These are phyloP conservation scores for Lecanosticta acicola DNA, from an alignment of 2,329 filamentous ascomycete species.

Conservation along the genomic window DNA sequence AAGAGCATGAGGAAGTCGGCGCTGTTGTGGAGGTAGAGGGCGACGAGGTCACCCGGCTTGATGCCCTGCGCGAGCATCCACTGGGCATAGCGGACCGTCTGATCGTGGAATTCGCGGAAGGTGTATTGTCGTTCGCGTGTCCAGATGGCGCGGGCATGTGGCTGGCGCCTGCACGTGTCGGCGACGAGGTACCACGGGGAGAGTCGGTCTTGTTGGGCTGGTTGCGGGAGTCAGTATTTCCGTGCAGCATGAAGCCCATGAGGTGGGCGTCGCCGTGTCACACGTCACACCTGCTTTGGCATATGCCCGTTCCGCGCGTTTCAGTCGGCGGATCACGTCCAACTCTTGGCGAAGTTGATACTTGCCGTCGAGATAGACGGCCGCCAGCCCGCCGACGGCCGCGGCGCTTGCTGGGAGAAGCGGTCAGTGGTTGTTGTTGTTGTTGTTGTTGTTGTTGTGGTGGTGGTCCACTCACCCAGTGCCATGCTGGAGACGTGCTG, in stretches of 20 bases:
- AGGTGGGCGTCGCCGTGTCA: slow-evolving; percentile 11
- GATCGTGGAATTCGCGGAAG: slow-evolving; percentile 50
- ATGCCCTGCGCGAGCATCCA: slow-evolving; percentile 48
- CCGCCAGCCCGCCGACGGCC: slow-evolving; percentile 32
- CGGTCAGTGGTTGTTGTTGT: too few relatives aligned
- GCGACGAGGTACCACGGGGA: slow-evolving; percentile 26
- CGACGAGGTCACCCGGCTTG: slow-evolving; percentile 30
- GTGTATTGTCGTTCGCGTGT: slow-evolving; percentile 53
- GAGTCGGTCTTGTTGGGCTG: slow-evolving; percentile 19
- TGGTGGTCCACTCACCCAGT: neutral
- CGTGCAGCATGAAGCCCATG: too few relatives aligned
- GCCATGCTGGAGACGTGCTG: neutral
- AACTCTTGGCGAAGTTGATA: slow-evolving; percentile 60
- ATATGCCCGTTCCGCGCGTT: slow-evolving; percentile 42
- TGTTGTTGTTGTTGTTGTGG: neutral
- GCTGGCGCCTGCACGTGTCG: slow-evolving; percentile 33
- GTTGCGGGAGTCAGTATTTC: neutral
- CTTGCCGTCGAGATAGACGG: slow-evolving; percentile 63
- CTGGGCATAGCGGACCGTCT: slow-evolving; percentile 55
- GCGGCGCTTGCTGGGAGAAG: slow-evolving; percentile 5
- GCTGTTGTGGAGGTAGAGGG: slow-evolving; percentile 28
- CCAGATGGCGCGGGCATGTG: slow-evolving; percentile 57
- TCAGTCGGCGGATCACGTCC: slow-evolving; percentile 39
- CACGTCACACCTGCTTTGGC: slow-evolving; percentile 42
- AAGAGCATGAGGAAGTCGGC: slow-evolving; percentile 28